Conservation (phyloP, 805 yeast genomes). For the Starmerella bombi region DNA sequence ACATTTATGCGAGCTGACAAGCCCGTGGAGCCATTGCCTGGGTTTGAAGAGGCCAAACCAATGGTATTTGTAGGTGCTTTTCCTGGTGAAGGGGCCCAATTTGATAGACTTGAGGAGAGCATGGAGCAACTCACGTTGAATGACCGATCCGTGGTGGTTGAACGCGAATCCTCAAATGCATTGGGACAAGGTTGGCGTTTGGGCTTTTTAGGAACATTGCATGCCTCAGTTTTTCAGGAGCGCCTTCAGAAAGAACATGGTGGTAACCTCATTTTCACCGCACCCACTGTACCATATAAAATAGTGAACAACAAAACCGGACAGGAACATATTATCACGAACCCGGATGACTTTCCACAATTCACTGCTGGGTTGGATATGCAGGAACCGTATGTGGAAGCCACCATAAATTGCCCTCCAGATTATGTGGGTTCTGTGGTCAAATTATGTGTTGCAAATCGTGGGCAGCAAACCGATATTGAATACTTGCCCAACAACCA, state of each 20-base stretch:
- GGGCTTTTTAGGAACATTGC: constrained; percentile 87
- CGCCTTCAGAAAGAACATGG: constrained; percentile 89
- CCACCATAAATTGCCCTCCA: constrained; percentile 77
- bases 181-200: constrained; percentile 96
- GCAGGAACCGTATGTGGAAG: constrained; percentile 77
- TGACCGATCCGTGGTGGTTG: constrained; percentile 81
- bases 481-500: constrained; percentile 70
- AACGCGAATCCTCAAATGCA: constrained; percentile 84
- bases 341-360: constrained; percentile 82
- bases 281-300: constrained; percentile 91
- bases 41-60: constrained; percentile 93
- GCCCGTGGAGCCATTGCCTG: constrained; percentile 64
- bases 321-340: constrained; percentile 51
- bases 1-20: constrained; percentile 49
- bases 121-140: constrained; percentile 77
- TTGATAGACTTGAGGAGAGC: constrained; percentile 77
- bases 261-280: constrained; percentile 77
- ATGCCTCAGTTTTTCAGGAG: constrained; percentile 89
- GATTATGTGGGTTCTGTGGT: constrained; percentile 83
- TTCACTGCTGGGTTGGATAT: constrained; percentile 31
- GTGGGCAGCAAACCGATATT: constrained; percentile 73
- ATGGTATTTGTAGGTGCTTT: constrained; percentile 98
- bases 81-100: constrained; percentile 89
- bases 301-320: constrained; percentile 54
- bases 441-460: constrained; percentile 65